Evolutionary conservation across 2,329 filamentous ascomycete species (phyloP).

Genomic region (Fusarium marasasianum): DNA sequence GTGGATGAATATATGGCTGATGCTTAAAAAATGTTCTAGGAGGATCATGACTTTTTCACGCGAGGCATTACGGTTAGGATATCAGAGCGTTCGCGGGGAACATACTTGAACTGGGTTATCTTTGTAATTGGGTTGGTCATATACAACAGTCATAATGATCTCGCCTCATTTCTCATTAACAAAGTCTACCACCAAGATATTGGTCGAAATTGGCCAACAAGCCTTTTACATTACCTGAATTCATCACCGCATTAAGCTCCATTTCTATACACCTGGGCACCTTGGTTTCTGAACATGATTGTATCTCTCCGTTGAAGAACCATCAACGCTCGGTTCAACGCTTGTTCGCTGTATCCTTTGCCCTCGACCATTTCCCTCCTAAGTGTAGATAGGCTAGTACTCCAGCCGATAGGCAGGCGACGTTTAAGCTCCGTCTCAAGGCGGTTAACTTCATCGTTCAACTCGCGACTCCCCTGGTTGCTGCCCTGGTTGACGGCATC

Average conservation of each 20-base stretch:
- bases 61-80: background rate
- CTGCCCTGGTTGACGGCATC: constrained; percentile 93
- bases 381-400: constrained; percentile 86
- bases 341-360: constrained; percentile 88
- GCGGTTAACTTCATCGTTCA: constrained; percentile 88
- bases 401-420: constrained; percentile 93
- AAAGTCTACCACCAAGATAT: constrained; percentile 26
- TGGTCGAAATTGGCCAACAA: constrained; percentile 16
- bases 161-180: constrained; percentile 39
- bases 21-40: background rate
- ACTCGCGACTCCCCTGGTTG: constrained; percentile 82
- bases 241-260: constrained; percentile 61
- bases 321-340: constrained; percentile 83
- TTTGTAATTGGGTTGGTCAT: constrained; percentile 3
- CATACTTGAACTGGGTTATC: background rate
- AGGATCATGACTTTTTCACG: background rate
- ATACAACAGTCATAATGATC: constrained; percentile 7
- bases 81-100: background rate
- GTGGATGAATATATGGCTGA: background rate
- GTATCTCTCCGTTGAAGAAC: constrained; percentile 89
- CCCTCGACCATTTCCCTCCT: constrained; percentile 91
- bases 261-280: constrained; percentile 77
- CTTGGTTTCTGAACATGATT: constrained; percentile 81
- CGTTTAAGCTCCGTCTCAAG: constrained; percentile 90
- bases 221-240: constrained; percentile 20